These are phyloP conservation scores for Lyophyllum atratum DNA, from an alignment of 768 basidiomycete species.

Conservation along the genomic window DNA sequence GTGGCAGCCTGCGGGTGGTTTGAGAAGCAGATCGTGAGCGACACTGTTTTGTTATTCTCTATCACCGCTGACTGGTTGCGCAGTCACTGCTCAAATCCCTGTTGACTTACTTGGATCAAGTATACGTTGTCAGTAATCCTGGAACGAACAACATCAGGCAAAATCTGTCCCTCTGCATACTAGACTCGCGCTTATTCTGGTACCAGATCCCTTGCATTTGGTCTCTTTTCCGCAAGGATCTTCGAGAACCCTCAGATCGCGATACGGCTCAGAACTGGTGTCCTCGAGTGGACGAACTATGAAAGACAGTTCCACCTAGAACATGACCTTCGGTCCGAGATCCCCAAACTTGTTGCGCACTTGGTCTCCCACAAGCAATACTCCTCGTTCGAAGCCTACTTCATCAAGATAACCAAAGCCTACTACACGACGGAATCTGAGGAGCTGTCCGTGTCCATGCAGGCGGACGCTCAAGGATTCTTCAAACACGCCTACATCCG, in stretches of 20 bases:
- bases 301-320: slow-evolving; percentile 50
- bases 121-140: slow-evolving; percentile 49
- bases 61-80: neutral
- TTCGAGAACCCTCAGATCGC: slow-evolving; percentile 50
- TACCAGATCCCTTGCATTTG: slow-evolving; percentile 60
- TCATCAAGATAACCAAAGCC: slow-evolving; percentile 47
- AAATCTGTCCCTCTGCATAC: slow-evolving; percentile 10
- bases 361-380: slow-evolving; percentile 63
- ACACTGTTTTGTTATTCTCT: neutral
- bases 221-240: slow-evolving; percentile 50
- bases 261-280: slow-evolving; percentile 41
- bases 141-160: slow-evolving; percentile 48
- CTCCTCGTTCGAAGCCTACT: slow-evolving; percentile 55
- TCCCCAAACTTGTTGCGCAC: slow-evolving; percentile 56
- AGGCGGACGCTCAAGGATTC: slow-evolving; percentile 51
- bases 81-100: slow-evolving; percentile 64
- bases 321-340: slow-evolving; percentile 39
- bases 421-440: slow-evolving; percentile 60
- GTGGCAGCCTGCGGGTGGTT: slow-evolving; percentile 64
- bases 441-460: slow-evolving; percentile 33
- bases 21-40: slow-evolving; percentile 61
- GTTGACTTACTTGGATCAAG: slow-evolving; percentile 72
- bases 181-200: neutral
- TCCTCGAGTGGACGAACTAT: slow-evolving; percentile 52
- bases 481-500: slow-evolving; percentile 48